Percentiles rank a stretch among this genome's conserved stretches.
Evolutionary conservation across 2,329 filamentous ascomycete species (phyloP).

Genomic region (Colletotrichum sp.): DNA sequence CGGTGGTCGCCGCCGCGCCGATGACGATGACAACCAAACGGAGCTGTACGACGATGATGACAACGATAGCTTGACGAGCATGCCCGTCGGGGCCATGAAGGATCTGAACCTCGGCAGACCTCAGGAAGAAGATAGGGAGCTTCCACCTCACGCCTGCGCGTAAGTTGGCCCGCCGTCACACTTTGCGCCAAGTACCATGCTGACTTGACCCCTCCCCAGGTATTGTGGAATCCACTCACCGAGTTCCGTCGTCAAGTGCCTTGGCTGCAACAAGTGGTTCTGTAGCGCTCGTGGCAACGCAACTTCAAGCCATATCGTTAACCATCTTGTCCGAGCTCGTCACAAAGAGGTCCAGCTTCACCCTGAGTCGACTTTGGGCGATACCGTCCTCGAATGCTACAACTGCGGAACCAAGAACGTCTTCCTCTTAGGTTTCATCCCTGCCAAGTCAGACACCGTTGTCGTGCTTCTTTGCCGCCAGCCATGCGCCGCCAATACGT

Average conservation of each 20-base stretch:
- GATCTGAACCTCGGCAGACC: slow-evolving; percentile 60
- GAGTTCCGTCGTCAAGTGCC: slow-evolving; percentile 93
- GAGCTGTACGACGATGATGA: slow-evolving; percentile 87
- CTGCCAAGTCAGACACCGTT: slow-evolving; percentile 97
- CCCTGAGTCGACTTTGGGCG: slow-evolving; percentile 88
- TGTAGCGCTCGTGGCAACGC: slow-evolving; percentile 97
- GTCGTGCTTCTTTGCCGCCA: slow-evolving; percentile 96
- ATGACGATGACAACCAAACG: slow-evolving; percentile 89
- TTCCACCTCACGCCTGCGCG: slow-evolving; percentile 95
- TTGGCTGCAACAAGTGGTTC: slow-evolving; percentile 98
- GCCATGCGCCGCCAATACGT: slow-evolving; percentile 92
- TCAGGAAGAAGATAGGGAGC: slow-evolving; percentile 83
- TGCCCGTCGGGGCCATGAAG: slow-evolving; percentile 77
- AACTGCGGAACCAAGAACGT: slow-evolving; percentile 99
- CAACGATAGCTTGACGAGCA: slow-evolving; percentile 76
- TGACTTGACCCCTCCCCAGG: slow-evolving; percentile 45
- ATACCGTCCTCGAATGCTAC: slow-evolving; percentile 97
- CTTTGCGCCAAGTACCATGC: neutral
- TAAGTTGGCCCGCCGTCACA: slow-evolving; percentile 55
- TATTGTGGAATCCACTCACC: slow-evolving; percentile 98
- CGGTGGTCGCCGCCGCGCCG: slow-evolving; percentile 71
- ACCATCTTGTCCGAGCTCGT: slow-evolving; percentile 93
- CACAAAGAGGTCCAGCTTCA: slow-evolving; percentile 99
- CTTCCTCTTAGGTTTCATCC: slow-evolving; percentile 96
- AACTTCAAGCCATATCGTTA: slow-evolving; percentile 96